Conservation (phyloP, 495 filamentous ascomycete species). For the Parmelia sp. region DNA sequence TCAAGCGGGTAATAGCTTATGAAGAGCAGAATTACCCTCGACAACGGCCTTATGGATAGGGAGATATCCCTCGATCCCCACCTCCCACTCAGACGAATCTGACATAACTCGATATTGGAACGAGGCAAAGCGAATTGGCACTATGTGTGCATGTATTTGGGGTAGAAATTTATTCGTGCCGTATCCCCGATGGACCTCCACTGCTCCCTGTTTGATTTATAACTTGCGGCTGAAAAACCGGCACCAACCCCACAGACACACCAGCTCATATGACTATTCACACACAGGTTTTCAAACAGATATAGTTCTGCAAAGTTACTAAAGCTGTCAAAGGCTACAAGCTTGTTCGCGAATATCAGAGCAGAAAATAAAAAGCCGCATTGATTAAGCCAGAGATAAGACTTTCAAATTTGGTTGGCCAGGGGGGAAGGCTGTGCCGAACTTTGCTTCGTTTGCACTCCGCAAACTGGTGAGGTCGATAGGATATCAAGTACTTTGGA, state of each 20-base stretch:
- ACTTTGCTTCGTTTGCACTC: no score
- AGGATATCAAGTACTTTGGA: neutral
- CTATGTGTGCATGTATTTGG: neutral
- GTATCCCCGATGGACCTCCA: no score
- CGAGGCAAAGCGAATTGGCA: neutral
- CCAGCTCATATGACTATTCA: neutral
- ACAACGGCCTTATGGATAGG: conserved; percentile 30
- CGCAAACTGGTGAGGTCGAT: no score
- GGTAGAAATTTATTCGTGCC: neutral
- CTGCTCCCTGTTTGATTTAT: no score
- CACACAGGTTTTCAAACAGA: neutral
- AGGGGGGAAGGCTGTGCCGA: no score
- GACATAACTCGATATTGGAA: conserved; percentile 12
- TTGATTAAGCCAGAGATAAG: neutral
- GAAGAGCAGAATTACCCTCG: conserved; percentile 20
- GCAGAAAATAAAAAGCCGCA: neutral
- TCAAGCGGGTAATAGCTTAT: conserved; percentile 23
- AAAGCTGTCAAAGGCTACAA: no score
- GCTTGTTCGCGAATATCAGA: no score
- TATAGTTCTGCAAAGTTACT: no score
- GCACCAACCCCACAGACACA: neutral
- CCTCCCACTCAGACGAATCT: conserved; percentile 18
- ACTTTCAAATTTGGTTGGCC: no score
- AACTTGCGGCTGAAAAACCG: no score
- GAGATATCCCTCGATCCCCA: conserved; percentile 28